A percentile compares a stretch with the other conserved stretches of the same genome.
Evolutionary conservation across 1,284 basidiomycete species (phyloP).

Genomic region (Ceratorhiza oryzae-sativae): DNA sequence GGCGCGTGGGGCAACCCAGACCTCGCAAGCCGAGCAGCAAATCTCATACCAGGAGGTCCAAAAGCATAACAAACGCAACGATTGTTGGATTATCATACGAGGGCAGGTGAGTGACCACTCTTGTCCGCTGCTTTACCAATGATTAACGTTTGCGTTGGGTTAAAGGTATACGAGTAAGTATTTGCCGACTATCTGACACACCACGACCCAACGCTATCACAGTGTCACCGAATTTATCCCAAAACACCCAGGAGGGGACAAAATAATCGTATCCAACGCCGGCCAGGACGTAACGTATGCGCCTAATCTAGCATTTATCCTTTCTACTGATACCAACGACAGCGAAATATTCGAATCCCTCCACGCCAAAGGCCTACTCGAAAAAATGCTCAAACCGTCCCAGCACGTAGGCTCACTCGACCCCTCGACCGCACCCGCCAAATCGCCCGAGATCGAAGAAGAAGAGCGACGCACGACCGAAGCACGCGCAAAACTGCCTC

Average conservation of each 20-base stretch:
- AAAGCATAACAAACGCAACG: slow-evolving; percentile 42
- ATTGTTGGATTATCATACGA: slow-evolving; percentile 42
- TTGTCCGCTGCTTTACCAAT: background rate
- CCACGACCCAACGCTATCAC: too few relatives aligned
- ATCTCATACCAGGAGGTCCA: slow-evolving; percentile 42
- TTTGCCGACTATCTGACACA: too few relatives aligned
- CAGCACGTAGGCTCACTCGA: slow-evolving; percentile 54
- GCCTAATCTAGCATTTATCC: background rate
- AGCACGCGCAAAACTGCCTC: slow-evolving; percentile 51
- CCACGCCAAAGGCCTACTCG: slow-evolving; percentile 54
- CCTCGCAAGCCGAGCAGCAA: slow-evolving; percentile 17
- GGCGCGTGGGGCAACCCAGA: slow-evolving; percentile 24
- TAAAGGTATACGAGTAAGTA: slow-evolving; percentile 42
- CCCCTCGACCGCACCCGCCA: slow-evolving; percentile 50
- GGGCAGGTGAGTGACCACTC: slow-evolving; percentile 38
- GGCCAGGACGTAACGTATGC: slow-evolving; percentile 74
- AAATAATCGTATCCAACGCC: slow-evolving; percentile 79
- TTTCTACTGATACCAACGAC: background rate
- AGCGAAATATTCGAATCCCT: slow-evolving; percentile 47
- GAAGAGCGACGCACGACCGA: slow-evolving; percentile 51
- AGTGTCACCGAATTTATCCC: slow-evolving; percentile 60
- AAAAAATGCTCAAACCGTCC: slow-evolving; percentile 49
- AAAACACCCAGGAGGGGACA: slow-evolving; percentile 79
- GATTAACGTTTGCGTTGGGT: background rate
- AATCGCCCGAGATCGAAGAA: slow-evolving; percentile 47